phyloP scores from a whole-genome alignment of 345 rosid species.

The Nephelium lappaceum region DNA sequence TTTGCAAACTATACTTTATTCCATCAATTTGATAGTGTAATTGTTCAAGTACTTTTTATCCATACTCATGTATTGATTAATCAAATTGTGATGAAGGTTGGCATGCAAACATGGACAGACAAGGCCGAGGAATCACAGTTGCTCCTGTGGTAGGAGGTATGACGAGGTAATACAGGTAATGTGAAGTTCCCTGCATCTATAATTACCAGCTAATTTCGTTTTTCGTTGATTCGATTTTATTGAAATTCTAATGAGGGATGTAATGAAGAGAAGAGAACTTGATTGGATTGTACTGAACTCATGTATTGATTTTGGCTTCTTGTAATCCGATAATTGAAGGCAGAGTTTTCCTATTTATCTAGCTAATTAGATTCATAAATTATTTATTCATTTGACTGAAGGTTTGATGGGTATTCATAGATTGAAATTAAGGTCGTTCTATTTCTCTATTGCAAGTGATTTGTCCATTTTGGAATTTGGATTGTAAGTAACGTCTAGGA shows the following conservation, averaged over 20 bases:
- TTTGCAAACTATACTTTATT: background rate
- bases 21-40: background rate
- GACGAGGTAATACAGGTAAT: conserved; percentile 31
- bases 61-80: background rate
- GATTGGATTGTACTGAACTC: background rate
- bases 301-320: background rate
- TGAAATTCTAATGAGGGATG: background rate
- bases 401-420: no score
- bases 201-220: background rate
- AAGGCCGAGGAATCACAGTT: conserved; percentile 36
- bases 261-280: no score
- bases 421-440: no score
- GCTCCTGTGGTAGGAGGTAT: conserved; percentile 37
- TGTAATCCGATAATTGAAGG: no score
- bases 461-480: background rate
- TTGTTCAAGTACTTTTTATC: background rate
- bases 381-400: no score
- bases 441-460: background rate
- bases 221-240: background rate
- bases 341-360: no score
- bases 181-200: background rate
- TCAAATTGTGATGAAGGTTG: conserved; percentile 37
- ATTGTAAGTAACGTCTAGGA: no score
- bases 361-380: no score
- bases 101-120: conserved; percentile 54